Base-by-base conservation (phyloP, 768 basidiomycete species). In the Xerocomus brunneocitrinus region DNA sequence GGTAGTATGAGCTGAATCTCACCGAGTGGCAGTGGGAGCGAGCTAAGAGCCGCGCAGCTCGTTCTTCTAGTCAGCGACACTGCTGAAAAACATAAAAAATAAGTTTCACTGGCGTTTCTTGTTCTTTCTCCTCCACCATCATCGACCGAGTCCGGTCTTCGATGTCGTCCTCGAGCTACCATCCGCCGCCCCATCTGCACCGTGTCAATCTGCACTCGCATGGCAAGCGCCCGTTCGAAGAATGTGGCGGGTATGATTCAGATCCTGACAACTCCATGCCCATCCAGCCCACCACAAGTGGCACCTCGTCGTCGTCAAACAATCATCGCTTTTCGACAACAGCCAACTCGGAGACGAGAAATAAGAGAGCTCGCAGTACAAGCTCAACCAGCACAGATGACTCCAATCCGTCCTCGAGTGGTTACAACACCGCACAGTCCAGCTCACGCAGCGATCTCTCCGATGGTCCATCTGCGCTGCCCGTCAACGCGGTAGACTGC, bases 281-380 rank as follows among this genome's bases (percentile, higher is more conserved):
- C 55, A 53, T 53, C 50, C 58, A 61, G 42, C 54, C 60, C 51
- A 47, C 59, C 27, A 46, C 62, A 8, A 69, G 63, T 55, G 67
- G 65, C 54, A 65, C 67, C 24, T 58, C 68, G 14, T 55, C 58
- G 8, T 35, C 45, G 10, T 27, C n/a, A 6, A 53, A 36, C 44
- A 48, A 39, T 32, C 52, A 27, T 31, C 63, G 52, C 36, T 55
- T 58, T 22, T 27, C 62, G 13, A 14, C 64, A 3, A 35, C 51
- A 5, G 24, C 47, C 48, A 71, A 71, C 59, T 72, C 74, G 44
- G 77, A 78, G 58, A 73, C 79, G 50, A 77, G 80, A 53, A 82
- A 77, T 56, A 84, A 84, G 67, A 69, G 83, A 31, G 79, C 83
- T 4, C 70, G 82, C 43, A 83, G 82, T 55, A 77, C 76, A 32